A percentile compares a stretch with the other conserved stretches of the same genome.
These are phyloP conservation scores for Pelargonium australe DNA, from an alignment of 441 rosid species.

Conservation along the genomic window DNA sequence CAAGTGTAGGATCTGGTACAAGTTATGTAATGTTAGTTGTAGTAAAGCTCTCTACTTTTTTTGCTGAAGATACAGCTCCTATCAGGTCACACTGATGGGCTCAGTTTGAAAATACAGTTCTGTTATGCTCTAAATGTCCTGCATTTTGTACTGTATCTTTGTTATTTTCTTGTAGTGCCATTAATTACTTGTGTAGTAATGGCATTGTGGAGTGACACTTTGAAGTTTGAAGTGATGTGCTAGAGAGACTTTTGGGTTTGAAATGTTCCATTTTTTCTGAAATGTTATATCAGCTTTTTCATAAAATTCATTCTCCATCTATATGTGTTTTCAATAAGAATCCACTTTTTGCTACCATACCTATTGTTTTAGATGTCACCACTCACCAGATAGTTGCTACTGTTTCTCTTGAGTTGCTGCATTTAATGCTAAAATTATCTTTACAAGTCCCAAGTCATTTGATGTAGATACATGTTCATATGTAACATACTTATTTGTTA, in stretches of 20 bases:
- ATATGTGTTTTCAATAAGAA: not conserved
- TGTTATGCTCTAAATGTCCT: not conserved
- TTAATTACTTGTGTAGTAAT: not conserved
- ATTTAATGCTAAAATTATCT: no score
- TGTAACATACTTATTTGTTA: not conserved
- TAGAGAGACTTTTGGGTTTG: not conserved
- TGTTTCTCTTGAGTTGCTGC: no score
- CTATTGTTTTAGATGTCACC: not conserved
- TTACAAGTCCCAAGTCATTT: no score
- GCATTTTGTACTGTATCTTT: not conserved
- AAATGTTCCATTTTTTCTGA: not conserved
- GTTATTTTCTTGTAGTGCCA: not conserved
- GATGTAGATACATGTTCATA: not conserved
- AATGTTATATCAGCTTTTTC: no score
- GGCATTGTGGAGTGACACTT: not conserved
- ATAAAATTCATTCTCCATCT: not conserved
- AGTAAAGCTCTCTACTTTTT: slow-evolving; percentile 26
- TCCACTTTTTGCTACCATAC: not conserved
- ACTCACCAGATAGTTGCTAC: no score
- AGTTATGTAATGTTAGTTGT: slow-evolving; percentile 25
- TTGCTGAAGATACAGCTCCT: slow-evolving; percentile 30
- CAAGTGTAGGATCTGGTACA: slow-evolving; percentile 33
- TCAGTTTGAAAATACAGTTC: not conserved
- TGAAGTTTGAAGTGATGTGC: not conserved
- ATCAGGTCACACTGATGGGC: slow-evolving; percentile 15